phyloP scores from a whole-genome alignment of 1,284 basidiomycete genomes.

The Macrocybe sp. region DNA sequence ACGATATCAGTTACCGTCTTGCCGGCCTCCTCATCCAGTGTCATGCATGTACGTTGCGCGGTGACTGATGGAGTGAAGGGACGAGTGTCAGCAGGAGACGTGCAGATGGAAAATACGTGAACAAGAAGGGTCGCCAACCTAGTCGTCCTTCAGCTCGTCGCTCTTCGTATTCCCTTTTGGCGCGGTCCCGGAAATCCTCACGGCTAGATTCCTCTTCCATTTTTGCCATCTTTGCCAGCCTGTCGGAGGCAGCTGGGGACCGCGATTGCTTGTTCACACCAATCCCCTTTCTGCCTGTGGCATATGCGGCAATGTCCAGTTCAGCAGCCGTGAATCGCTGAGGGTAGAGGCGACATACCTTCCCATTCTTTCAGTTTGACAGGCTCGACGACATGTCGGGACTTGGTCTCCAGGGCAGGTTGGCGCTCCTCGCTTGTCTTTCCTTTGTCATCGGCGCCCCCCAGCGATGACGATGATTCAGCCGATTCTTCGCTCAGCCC shows the following conservation, averaged over 20 bases:
- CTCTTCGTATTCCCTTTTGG: conserved; percentile 68
- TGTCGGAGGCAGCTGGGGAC: conserved; percentile 57
- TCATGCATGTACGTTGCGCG: conserved; percentile 66
- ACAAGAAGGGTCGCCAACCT: conserved; percentile 21
- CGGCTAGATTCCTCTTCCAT: conserved; percentile 49
- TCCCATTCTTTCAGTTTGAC: conserved; percentile 72
- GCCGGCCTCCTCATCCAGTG: conserved; percentile 66
- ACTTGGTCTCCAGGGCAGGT: conserved; percentile 2
- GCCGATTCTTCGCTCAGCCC: conserved; percentile 37
- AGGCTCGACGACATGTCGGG: conserved; percentile 52
- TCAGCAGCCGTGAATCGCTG: conserved; percentile 17
- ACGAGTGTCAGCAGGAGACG: conserved; percentile 3
- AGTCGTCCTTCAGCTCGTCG: conserved; percentile 65
- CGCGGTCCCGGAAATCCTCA: conserved; percentile 59
- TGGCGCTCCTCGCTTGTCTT: background rate
- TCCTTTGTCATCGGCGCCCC: conserved; percentile 5
- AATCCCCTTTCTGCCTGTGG: conserved; percentile 69
- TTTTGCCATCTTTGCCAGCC: conserved; percentile 64
- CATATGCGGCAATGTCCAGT: background rate
- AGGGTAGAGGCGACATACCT: conserved; percentile 34
- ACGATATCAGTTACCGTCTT: conserved; percentile 43
- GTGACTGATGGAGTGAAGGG: conserved; percentile 27
- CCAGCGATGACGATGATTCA: conserved; percentile 13
- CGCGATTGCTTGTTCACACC: conserved; percentile 63
- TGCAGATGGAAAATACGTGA: background rate